phyloP scores from a whole-genome alignment of 192 early-diverging fungal species.

The Geranomyces michiganensis region DNA sequence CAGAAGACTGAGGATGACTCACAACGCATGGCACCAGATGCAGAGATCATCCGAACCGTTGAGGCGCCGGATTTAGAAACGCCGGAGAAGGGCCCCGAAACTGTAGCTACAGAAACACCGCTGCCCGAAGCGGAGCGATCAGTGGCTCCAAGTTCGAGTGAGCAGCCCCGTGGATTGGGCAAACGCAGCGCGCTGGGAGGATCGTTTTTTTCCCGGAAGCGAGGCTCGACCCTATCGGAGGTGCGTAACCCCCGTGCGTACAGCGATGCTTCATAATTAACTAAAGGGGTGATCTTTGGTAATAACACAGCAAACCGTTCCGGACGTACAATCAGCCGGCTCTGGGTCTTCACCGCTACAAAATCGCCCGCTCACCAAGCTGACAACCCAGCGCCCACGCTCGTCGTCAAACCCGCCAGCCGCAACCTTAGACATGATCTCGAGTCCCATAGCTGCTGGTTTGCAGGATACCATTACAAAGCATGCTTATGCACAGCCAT shows the following conservation, averaged over 20 bases:
- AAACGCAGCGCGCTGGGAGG: background rate
- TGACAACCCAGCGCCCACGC: background rate
- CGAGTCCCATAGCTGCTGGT: too few relatives aligned
- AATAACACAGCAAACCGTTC: too few relatives aligned
- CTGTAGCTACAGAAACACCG: background rate
- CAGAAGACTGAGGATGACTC: too few relatives aligned
- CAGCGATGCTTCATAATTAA: too few relatives aligned
- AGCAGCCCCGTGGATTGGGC: background rate
- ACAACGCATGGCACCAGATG: too few relatives aligned
- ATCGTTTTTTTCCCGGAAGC: background rate
- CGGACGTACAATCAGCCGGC: too few relatives aligned
- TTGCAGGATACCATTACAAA: background rate
- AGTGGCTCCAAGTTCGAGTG: background rate
- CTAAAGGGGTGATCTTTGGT: too few relatives aligned
- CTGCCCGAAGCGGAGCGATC: background rate
- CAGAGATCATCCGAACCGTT: too few relatives aligned
- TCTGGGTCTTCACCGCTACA: background rate
- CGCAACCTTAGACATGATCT: too few relatives aligned
- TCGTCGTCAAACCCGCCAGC: conserved; percentile 4
- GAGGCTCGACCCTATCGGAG: background rate
- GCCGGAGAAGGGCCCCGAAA: too few relatives aligned
- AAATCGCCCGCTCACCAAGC: background rate
- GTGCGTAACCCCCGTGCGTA: too few relatives aligned
- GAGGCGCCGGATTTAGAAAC: too few relatives aligned
- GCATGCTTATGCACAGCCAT: background rate